Evolutionary conservation across 2,329 filamentous ascomycete genomes (phyloP), one percentile per base, ranked within the genome.

Genomic region (Stemphylium lycopersici): DNA sequence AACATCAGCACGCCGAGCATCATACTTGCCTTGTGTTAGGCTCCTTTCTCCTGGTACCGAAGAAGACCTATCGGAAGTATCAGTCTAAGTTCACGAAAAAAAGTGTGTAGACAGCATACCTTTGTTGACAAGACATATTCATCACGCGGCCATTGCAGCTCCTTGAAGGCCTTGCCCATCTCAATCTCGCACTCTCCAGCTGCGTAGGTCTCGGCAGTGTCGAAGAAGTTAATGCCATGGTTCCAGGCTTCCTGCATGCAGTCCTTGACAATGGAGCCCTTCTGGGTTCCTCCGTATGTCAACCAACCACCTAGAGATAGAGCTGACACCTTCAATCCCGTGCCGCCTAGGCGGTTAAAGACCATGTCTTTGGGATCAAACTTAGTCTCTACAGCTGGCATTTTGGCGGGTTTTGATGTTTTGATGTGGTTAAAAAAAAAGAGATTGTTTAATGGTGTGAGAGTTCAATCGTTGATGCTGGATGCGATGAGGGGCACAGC

Each of bases 121-220:
- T 70, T 69, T 18, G 66, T 69, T 1, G 62, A 63, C 39, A 73
- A 41, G 18, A 69, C 67, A 39, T 63, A 67, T 40, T 68, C 66
- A 33, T 69, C 79, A 44, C 79, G 68, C n/a, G 79, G 79, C 78
- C 79, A 82, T 16, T 60, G 66, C 18, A 81, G 70, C 66, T 80
- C 77, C 67, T 80, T 79, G 52, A 81, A 74, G 46, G 77, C 77
- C 42, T 79, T 67, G 36, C 80, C 80, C 79, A 81, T 88, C 61
- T 85, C 83, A 41, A 84, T 76, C 70, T 89, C 86, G 20, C 83
- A 87, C 66, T 87, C 79, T 54, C 86, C 86, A 6, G 76, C 82
- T 57, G 81, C 77, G 65, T 87, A 87, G 31, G 74, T 67, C 67
- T 81, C 79, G n/a, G 79, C 79, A 8, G 79, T 81, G 56, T 81